Base-by-base conservation (phyloP, 768 basidiomycete genomes). In the Tulasnella sp. region DNA sequence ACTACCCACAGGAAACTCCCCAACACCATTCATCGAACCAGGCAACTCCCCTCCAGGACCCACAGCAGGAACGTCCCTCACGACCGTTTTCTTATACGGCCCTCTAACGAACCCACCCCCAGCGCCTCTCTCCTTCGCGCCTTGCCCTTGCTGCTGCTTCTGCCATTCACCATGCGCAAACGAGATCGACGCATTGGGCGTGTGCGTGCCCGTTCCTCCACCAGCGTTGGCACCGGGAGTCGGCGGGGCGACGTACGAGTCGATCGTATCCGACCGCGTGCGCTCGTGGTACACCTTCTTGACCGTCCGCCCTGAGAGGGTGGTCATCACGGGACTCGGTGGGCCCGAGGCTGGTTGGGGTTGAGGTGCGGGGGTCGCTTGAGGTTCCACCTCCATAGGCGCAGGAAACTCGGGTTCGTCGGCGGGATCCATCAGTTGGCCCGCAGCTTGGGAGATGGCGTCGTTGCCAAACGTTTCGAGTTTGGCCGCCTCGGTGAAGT, bases 21-120 rank as follows among this genome's bases (percentile, higher is more conserved):
- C 92, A 0, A 94, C 85, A 4, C 94, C 94, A 81, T 94, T 93
- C 82, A 90, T 91, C 62, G 90, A 90, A 12, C 94, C 93, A 44
- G 94, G 94, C 74, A 94, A 87, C 42, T 91, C 88, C 1, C 93
- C 93, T 46, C 39, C 78, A 71, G 77, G 77, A 31, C 77, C 77
- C 31, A 78, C 62, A 12, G 10, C 39, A 39, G 68, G 58, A n/a
- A 44, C 39, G 31, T 78, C 77, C 38, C 77, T 21, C 46, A 31
- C 27, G 71, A 78, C 68, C 19, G 77, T 78, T 36, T 78, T 78
- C 62, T 48, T 62, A 27, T 78, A 78, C 24, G 77, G 77, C 10
- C 77, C 77, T 31, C 77, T 38, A n/a, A 71, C 31, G 68, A 27
- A 74, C 77, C 36, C 62, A 5, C 27, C 38, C 39, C n/a, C 73